These are phyloP conservation scores for Cinchona pubescens DNA, from an alignment of 257 asterid genomes.

Conservation along the genomic window DNA sequence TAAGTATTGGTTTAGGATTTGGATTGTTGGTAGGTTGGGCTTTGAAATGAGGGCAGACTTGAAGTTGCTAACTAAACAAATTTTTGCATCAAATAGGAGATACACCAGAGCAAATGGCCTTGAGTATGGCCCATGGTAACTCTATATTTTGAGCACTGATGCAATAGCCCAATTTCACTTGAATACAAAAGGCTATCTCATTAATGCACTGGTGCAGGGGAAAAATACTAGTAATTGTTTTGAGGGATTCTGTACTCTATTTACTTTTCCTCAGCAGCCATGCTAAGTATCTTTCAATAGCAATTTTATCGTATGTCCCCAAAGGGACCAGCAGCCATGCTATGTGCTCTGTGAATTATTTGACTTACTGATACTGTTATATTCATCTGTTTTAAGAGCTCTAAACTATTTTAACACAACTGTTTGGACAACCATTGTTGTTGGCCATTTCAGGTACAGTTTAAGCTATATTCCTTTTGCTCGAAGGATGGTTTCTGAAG, in stretches of 20 bases:
- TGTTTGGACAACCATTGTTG: background rate
- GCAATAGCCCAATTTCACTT: background rate
- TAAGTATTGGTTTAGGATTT: background rate
- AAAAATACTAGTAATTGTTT: background rate
- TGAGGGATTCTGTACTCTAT: conserved; percentile 2
- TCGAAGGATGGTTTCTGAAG: conserved; percentile 74
- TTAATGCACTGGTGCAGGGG: background rate
- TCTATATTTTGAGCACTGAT: background rate
- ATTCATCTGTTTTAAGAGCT: background rate
- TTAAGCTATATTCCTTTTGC: conserved; percentile 92
- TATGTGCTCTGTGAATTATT: background rate
- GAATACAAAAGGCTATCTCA: background rate
- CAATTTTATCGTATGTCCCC: too few species aligned
- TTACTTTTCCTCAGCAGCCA: background rate
- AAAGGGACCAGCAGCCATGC: background rate
- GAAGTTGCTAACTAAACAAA: background rate
- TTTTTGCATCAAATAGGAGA: background rate
- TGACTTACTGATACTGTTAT: background rate
- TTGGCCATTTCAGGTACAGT: conserved; percentile 77
- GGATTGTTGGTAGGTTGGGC: background rate
- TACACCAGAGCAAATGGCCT: background rate
- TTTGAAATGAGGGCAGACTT: background rate
- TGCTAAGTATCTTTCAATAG: too few species aligned
- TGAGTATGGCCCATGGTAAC: background rate
- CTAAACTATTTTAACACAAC: background rate